These are phyloP conservation scores for Kondoa subrosea DNA, from an alignment of 768 basidiomycete genomes.

Conservation along the genomic window DNA sequence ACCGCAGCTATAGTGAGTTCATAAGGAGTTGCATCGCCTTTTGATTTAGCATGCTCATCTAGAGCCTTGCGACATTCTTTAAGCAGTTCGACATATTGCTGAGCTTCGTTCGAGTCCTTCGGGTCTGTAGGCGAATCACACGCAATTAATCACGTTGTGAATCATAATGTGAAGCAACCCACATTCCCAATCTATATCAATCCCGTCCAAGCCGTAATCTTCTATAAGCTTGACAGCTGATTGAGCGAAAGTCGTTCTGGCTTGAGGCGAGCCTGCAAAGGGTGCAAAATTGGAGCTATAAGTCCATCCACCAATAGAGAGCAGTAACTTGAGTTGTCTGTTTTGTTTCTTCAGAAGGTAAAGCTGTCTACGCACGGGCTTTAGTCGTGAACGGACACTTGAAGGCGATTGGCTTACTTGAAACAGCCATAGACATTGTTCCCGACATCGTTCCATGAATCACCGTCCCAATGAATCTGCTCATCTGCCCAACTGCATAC, in stretches of 20 bases:
- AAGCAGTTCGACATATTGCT: slow-evolving; percentile 67
- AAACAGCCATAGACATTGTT: slow-evolving; percentile 54
- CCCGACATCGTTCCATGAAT: slow-evolving; percentile 83
- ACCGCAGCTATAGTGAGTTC: slow-evolving; percentile 27
- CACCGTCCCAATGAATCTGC: slow-evolving; percentile 77
- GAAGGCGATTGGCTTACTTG: slow-evolving; percentile 9
- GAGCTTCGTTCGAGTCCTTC: slow-evolving; percentile 53
- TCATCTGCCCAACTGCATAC: neutral
- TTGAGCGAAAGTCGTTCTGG: slow-evolving; percentile 60
- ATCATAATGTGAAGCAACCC: too few relatives aligned
- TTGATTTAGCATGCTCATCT: slow-evolving; percentile 56
- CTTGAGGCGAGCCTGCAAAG: slow-evolving; percentile 48
- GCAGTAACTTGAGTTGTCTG: slow-evolving; percentile 39
- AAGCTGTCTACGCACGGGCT: slow-evolving; percentile 30
- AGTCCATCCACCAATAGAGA: slow-evolving; percentile 93
- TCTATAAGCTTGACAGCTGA: slow-evolving; percentile 64
- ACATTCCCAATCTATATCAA: slow-evolving; percentile 60
- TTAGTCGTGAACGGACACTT: neutral
- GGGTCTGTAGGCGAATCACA: slow-evolving; percentile 43
- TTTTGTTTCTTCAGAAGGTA: slow-evolving; percentile 76
- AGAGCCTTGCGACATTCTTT: slow-evolving; percentile 55
- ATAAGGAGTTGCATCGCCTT: slow-evolving; percentile 35
- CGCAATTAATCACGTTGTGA: neutral
- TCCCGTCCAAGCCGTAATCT: slow-evolving; percentile 76
- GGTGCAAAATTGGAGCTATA: slow-evolving; percentile 76